Conservation (phyloP, 495 filamentous ascomycete genomes). For the Aspergillus conjunctus region DNA sequence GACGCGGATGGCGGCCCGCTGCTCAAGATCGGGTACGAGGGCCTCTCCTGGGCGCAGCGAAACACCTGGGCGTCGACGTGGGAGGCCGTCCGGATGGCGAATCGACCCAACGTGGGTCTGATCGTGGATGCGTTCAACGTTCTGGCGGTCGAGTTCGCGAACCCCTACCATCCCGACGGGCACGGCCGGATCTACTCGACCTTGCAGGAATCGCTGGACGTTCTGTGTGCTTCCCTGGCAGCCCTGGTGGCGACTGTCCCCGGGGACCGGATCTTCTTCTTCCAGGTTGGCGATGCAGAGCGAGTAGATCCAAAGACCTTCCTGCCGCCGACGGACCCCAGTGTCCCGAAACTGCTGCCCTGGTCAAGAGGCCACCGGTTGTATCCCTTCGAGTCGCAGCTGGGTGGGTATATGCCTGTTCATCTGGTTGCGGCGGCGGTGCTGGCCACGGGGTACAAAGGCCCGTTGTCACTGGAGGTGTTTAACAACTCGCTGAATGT, state of each 20-base stretch:
- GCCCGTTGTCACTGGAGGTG: constrained; percentile 67
- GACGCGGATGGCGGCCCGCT: constrained; percentile 32
- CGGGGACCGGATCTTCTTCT: constrained; percentile 65
- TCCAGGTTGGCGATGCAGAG: constrained; percentile 72
- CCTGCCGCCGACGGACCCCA: constrained; percentile 23
- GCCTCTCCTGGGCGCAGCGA: constrained; percentile 62
- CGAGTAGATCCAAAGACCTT: constrained; percentile 47
- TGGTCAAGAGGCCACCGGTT: constrained; percentile 50
- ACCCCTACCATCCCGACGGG: constrained; percentile 49
- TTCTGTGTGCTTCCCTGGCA: constrained; percentile 37
- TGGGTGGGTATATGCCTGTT: constrained; percentile 64
- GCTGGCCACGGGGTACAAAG: constrained; percentile 60
- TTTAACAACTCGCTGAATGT: constrained; percentile 46
- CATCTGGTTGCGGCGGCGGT: constrained; percentile 62
- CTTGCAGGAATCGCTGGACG: constrained; percentile 27
- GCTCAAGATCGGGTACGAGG: constrained; percentile 39
- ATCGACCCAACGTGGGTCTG: constrained; percentile 62
- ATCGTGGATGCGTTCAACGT: constrained; percentile 73
- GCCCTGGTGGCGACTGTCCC: constrained; percentile 56
- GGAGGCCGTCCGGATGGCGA: constrained; percentile 57
- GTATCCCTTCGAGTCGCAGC: constrained; percentile 50
- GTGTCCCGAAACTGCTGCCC: constrained; percentile 30
- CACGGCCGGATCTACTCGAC: constrained; percentile 33
- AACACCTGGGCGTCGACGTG: constrained; percentile 64
- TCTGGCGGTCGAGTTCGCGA: constrained; percentile 66